These are phyloP conservation scores for Plantago coronopus DNA, from an alignment of 305 asterid species.

Conservation along the genomic window DNA sequence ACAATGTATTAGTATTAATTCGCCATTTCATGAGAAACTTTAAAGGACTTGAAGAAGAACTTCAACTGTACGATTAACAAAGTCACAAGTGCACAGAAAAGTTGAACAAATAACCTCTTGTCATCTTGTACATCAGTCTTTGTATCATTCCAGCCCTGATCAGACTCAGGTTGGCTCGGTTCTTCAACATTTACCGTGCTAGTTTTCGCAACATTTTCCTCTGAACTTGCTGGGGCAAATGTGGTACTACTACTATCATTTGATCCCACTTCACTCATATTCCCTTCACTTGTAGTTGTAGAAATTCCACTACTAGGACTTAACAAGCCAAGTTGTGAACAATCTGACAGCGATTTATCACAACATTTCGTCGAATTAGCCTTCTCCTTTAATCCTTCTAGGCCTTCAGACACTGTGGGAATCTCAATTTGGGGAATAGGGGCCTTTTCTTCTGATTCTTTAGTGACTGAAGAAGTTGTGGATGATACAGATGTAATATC, in stretches of 20 bases:
- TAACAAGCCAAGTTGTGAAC: constrained; percentile 6
- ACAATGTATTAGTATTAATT: too few species aligned
- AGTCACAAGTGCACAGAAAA: background rate
- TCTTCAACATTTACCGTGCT: constrained; percentile 2
- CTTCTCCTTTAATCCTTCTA: constrained; percentile 17
- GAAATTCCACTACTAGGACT: constrained; percentile 3
- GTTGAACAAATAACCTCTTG: constrained; percentile 28
- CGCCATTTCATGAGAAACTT: too few species aligned
- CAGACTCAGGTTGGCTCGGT: background rate
- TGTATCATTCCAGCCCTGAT: constrained; percentile 14
- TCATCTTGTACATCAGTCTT: constrained; percentile 20
- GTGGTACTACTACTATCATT: constrained; percentile 4
- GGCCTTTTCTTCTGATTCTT: constrained; percentile 20
- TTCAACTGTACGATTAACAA: background rate
- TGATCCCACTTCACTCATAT: constrained; percentile 17
- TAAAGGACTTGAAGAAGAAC: background rate
- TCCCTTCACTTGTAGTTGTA: constrained; percentile 13
- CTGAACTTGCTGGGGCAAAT: constrained; percentile 11
- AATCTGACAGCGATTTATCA: background rate
- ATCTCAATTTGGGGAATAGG: constrained; percentile 8
- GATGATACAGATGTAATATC: constrained; percentile 44
- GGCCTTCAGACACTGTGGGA: background rate
- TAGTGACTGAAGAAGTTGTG: constrained; percentile 26
- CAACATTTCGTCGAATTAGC: background rate
- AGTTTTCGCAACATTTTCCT: constrained; percentile 16